A percentile compares a stretch with the other conserved stretches of the same genome.
phyloP scores from a whole-genome alignment of 2,329 filamentous ascomycete genomes.

The Magnaporthales sp. region DNA sequence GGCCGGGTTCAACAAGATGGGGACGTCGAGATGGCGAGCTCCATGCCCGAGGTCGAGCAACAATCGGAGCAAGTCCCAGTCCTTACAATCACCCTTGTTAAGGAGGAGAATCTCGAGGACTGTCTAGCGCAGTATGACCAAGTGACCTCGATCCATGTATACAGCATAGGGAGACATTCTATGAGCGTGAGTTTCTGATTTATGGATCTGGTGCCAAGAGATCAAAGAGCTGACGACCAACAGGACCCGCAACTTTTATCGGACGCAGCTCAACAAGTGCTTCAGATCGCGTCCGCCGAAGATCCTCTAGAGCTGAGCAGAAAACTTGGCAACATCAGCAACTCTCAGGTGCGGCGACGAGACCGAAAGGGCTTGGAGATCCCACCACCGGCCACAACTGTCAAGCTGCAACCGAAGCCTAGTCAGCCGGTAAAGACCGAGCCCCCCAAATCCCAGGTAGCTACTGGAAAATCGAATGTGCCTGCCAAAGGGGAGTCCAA shows the following conservation, averaged over 20 bases:
- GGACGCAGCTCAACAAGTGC: constrained; percentile 57
- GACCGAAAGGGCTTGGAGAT: constrained; percentile 26
- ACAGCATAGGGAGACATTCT: constrained; percentile 68
- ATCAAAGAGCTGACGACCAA: neutral
- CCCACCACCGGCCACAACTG: neutral
- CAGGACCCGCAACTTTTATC: constrained; percentile 60
- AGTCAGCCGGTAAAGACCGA: neutral
- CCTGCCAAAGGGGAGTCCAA: constrained; percentile 27
- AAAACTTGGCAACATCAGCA: constrained; percentile 66
- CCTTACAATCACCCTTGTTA: constrained; percentile 56
- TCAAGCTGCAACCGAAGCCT: neutral
- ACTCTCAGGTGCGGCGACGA: constrained; percentile 53
- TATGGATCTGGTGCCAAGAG: neutral
- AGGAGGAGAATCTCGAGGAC: constrained; percentile 57
- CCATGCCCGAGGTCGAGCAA: constrained; percentile 46
- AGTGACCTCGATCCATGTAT: constrained; percentile 76
- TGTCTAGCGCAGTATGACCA: constrained; percentile 56
- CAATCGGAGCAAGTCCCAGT: constrained; percentile 42
- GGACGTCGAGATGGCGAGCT: constrained; percentile 65
- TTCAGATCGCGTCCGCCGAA: constrained; percentile 44
- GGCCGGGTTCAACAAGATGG: constrained; percentile 33
- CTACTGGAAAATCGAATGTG: constrained; percentile 8
- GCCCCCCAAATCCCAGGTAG: neutral
- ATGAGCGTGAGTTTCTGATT: constrained; percentile 42
- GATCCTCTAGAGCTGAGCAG: constrained; percentile 51